Base-by-base conservation (phyloP, 352 stramenopile genomes). In the Thalassiosira exigua region DNA sequence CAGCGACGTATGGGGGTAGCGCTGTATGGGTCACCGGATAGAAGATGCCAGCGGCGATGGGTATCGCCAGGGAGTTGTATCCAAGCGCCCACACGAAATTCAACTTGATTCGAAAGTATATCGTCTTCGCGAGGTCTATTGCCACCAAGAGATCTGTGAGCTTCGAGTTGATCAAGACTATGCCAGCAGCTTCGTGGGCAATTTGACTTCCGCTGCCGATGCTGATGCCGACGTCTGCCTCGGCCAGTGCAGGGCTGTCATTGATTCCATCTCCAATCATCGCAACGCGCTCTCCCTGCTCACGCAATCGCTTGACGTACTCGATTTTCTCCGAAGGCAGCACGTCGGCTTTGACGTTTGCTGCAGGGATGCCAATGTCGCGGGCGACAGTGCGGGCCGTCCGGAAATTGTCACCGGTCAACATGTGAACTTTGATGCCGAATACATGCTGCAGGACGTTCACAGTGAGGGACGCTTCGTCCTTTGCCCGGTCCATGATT, bases 251-350 rank as follows among this genome's bases (percentile, higher is more conserved):
- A 30, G 97, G 97, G 17, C 96, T 98, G 85, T 99, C 98, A 84
- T 99, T 99, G 76, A 99, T 96, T 29, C 96, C 97, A 78, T 99
- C 97, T 4, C 96, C 96, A 19, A 99, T 95, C 95, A 99, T 98
- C 2, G 95, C 96, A 39, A 99, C 96, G 21, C 73, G 50, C 39
- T 94, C 90, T 5, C 95, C 96, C 42, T 90, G 75, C 19, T 36
- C 14, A 79, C 98, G 95, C 14, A 99, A 89, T 50, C 94, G 81
- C 84, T 95, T 96, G 17, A 99, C 93, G 72, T 95, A 96, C 27
- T 93, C 91, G 27, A 96, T 81, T 86, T 99, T 99, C 64, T 97
- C 92, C 11, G 90, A 95, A n/a, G 97, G 97, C 39, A 99, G 89
- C 14, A 98, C 96, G 69, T 98, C 96, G 0, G 97, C 94, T 87